These are phyloP conservation scores for Artemisia argyi DNA, from an alignment of 129 eudicot genomes.

Conservation along the genomic window DNA sequence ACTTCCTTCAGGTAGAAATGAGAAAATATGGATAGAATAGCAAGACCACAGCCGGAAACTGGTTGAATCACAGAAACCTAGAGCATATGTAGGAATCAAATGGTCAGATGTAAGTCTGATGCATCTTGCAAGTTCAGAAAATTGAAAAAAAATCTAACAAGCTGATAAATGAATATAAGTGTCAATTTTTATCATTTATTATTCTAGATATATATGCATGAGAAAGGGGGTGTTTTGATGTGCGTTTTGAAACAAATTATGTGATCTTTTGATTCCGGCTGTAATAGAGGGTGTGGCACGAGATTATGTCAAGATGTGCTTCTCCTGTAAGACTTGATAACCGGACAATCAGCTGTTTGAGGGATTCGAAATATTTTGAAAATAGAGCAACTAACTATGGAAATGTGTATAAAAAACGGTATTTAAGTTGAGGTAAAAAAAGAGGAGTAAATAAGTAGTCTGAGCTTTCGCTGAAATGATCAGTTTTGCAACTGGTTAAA, in stretches of 20 bases:
- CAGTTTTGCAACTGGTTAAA: not conserved
- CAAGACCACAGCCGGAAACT: slow-evolving; percentile 98
- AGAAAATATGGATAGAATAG: slow-evolving; percentile 86
- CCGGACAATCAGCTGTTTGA: not conserved
- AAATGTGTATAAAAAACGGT: not conserved
- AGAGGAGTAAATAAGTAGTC: not conserved
- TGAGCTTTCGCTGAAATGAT: not conserved
- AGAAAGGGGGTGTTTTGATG: not conserved
- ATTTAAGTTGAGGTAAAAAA: not conserved
- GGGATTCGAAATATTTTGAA: not conserved
- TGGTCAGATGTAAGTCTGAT: slow-evolving; percentile 6
- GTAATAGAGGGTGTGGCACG: not conserved
- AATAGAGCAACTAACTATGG: not conserved
- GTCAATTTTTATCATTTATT: slow-evolving; percentile 2
- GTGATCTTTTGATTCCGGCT: not conserved
- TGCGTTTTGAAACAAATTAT: not conserved
- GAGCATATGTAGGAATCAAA: slow-evolving; percentile 12
- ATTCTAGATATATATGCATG: slow-evolving; percentile 4
- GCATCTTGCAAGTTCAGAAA: slow-evolving; percentile 5
- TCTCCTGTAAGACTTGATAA: not conserved
- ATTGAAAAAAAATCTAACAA: not conserved
- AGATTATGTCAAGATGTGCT: not conserved
- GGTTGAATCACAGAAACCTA: slow-evolving; percentile 98
- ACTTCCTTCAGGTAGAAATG: slow-evolving; percentile 94
- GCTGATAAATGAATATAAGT: not conserved